Conservation (phyloP, 2,329 filamentous ascomycete species). For the Aureobasidium sp. region DNA sequence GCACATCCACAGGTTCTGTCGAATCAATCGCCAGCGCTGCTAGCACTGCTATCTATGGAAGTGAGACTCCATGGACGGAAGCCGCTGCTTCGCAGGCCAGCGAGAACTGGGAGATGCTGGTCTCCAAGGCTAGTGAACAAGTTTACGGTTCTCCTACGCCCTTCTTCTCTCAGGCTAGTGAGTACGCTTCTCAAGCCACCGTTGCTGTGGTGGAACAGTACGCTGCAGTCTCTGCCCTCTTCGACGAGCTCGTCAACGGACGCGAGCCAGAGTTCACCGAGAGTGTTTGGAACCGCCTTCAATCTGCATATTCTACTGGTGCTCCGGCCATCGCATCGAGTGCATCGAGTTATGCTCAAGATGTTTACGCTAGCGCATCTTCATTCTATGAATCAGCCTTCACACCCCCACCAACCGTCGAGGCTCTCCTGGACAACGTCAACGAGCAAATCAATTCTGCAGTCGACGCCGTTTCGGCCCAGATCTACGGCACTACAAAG, state of each 20-base stretch:
- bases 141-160: slow-evolving; percentile 59
- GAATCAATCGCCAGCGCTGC: slow-evolving; percentile 44
- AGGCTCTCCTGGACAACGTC: slow-evolving; percentile 49
- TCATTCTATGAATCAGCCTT: slow-evolving; percentile 34
- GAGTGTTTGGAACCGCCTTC: slow-evolving; percentile 64
- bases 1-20: slow-evolving; percentile 42
- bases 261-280: slow-evolving; percentile 77
- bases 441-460: slow-evolving; percentile 49
- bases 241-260: slow-evolving; percentile 68
- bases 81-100: slow-evolving; percentile 49
- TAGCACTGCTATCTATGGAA: slow-evolving; percentile 37
- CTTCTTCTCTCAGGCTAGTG: slow-evolving; percentile 44
- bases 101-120: slow-evolving; percentile 54
- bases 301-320: slow-evolving; percentile 63
- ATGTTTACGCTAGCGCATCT: slow-evolving; percentile 41
- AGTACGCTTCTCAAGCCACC: slow-evolving; percentile 55
- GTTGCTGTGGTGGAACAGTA: slow-evolving; percentile 57
- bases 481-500: slow-evolving; percentile 50
- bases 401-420: slow-evolving; percentile 49
- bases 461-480: slow-evolving; percentile 50
- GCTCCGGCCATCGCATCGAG: slow-evolving; percentile 44
- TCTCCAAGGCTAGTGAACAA: slow-evolving; percentile 58
- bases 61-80: slow-evolving; percentile 43
- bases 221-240: slow-evolving; percentile 58
- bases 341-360: slow-evolving; percentile 39